Evolutionary conservation across 495 filamentous ascomycete genomes (phyloP), one percentile per base, ranked within the genome.

Genomic region (Aspergillus sparsus): DNA sequence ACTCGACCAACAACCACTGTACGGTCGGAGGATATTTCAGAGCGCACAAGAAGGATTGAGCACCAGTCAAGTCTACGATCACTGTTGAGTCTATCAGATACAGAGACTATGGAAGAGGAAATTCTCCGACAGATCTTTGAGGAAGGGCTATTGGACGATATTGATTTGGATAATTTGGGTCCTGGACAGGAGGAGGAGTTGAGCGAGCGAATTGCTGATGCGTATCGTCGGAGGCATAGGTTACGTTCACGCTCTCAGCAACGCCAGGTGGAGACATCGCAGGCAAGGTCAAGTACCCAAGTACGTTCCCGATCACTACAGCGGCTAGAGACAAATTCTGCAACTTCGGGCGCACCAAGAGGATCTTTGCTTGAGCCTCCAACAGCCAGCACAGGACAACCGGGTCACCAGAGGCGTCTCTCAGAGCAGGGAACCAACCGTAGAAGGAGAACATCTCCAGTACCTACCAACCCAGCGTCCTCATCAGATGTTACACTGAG

Each of bases 61-160:
- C 92, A 96, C 63, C 92, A 97, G 74, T 85, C 88, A 0, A 94
- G 90, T 60, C 77, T 97, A 63, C 79, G 92, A 56, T 93, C 87
- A n/a, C 66, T 97, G 62, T 80, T 97, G 57, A 90, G 88, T 62
- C 75, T 85, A 11, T 89, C 87, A 0, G 89, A 92, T 62, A 69
- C 88, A n/a, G 89, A 89, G 66, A 91, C 92, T 56, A 81, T 94
- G 67, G 87, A 95, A 70, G 91, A 93, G 66, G 92, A 94, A 68
- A 96, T 97, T 60, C 77, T 93, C 62, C 81, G 89, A 41, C 90
- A 94, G 71, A 96, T 97, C 51, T 83, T 92, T 61, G 90, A 93
- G 64, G 92, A 96, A 63, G 92, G 92, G 0, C 70, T 96, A 51
- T 70, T 97, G 53, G 89, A 96, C 62, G 91, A 91, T 34, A 83